Evolutionary conservation across 2,329 filamentous ascomycete genomes (phyloP).

Genomic region (Fusarium hostae): DNA sequence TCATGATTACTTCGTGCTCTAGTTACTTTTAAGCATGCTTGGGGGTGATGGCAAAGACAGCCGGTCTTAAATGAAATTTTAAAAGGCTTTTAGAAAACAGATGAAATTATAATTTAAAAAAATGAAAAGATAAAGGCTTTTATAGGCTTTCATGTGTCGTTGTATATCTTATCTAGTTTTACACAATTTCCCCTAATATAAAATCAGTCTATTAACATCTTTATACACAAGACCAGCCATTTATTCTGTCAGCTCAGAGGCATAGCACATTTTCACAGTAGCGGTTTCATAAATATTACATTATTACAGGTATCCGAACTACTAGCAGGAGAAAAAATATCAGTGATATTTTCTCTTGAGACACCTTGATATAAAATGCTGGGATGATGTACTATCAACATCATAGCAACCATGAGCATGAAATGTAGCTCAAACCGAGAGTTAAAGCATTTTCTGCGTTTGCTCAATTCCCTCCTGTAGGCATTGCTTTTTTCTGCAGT

Average conservation of each 20-base stretch:
- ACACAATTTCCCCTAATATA: neutral
- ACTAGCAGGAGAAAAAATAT: neutral
- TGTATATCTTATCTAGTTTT: neutral
- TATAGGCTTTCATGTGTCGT: neutral
- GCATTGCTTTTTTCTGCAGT: constrained; percentile 4
- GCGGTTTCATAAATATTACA: too few relatives aligned
- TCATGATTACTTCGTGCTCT: constrained; percentile 1
- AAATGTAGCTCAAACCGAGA: neutral
- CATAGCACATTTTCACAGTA: too few relatives aligned
- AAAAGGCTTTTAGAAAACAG: neutral
- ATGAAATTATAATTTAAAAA: neutral
- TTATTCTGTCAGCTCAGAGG: too few relatives aligned
- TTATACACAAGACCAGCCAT: too few relatives aligned
- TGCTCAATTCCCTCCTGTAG: neutral
- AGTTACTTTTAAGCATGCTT: neutral
- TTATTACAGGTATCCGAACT: too few relatives aligned
- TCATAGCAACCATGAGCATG: neutral
- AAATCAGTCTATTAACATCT: neutral
- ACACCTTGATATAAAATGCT: too few relatives aligned
- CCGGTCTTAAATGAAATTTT: neutral
- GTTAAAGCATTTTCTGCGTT: neutral
- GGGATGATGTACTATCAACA: neutral
- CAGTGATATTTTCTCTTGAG: too few relatives aligned
- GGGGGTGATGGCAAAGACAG: neutral
- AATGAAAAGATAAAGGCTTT: neutral